phyloP scores from a whole-genome alignment of 192 early-diverging fungal species.

The Coemansia sp. region DNA sequence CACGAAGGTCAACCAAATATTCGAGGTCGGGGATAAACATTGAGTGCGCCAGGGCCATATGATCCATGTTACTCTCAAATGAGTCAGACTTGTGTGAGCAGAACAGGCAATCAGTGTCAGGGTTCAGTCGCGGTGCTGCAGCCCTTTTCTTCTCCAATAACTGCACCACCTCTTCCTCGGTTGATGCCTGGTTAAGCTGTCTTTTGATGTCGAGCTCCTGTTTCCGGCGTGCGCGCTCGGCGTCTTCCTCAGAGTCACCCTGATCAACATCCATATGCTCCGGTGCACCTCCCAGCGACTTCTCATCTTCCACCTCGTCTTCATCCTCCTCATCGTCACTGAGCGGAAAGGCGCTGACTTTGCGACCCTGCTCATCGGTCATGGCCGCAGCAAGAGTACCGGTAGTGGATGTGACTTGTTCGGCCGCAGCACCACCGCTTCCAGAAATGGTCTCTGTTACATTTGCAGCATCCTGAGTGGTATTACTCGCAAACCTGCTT shows the following conservation, averaged over 20 bases:
- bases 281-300: not conserved
- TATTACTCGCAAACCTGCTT: not conserved
- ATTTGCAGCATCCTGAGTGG: not conserved
- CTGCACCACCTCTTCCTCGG: conserved; percentile 64
- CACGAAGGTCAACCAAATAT: conserved; percentile 83
- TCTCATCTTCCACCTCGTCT: conserved; percentile 5
- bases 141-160: conserved; percentile 85
- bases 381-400: not conserved
- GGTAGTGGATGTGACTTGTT: not conserved
- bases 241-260: conserved; percentile 6
- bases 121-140: conserved; percentile 62
- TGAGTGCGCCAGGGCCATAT: conserved; percentile 89
- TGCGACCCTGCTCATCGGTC: conserved; percentile 24
- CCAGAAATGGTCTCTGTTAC: not conserved
- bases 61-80: conserved; percentile 77
- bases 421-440: not conserved
- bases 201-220: conserved; percentile 47
- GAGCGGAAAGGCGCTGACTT: conserved; percentile 42
- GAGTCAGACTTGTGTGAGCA: conserved; percentile 67
- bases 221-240: conserved; percentile 31
- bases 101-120: conserved; percentile 85
- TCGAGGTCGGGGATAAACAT: conserved; percentile 98
- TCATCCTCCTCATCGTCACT: conserved; percentile 47
- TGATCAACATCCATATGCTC: conserved; percentile 17
- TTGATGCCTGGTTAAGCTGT: conserved; percentile 49